A percentile compares a stretch with the other conserved stretches of the same genome.
phyloP scores from a whole-genome alignment of 495 filamentous ascomycete species.

The Hypoxylon lienhwacheense region DNA sequence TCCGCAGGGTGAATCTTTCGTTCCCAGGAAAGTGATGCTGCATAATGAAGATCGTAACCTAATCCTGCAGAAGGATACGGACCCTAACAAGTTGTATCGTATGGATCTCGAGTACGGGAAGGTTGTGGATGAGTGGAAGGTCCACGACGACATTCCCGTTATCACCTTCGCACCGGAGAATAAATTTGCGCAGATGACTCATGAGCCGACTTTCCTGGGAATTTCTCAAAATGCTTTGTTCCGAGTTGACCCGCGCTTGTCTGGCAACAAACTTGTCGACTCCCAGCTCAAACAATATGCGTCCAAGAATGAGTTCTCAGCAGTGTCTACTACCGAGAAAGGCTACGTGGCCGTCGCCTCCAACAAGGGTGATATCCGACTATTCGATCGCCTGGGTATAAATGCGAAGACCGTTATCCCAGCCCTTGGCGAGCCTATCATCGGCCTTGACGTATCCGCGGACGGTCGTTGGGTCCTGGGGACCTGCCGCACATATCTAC shows the following conservation, averaged over 20 bases:
- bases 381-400: conserved; percentile 95
- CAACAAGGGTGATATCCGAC: conserved; percentile 94
- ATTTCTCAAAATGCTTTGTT: conserved; percentile 89
- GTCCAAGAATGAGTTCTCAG: conserved; percentile 95
- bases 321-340: conserved; percentile 90
- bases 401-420: conserved; percentile 97
- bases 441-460: conserved; percentile 90
- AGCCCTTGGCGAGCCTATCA: conserved; percentile 91
- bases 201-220: conserved; percentile 91
- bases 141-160: conserved; percentile 96
- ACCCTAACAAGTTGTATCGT: conserved; percentile 91
- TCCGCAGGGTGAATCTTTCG: conserved; percentile 83
- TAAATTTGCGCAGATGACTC: conserved; percentile 98
- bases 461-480: conserved; percentile 95
- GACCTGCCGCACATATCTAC: conserved; percentile 91
- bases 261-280: conserved; percentile 91
- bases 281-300: conserved; percentile 90
- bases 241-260: conserved; percentile 87
- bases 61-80: conserved; percentile 81
- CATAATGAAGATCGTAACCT: conserved; percentile 90
- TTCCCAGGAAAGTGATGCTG: conserved; percentile 96
- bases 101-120: conserved; percentile 99
- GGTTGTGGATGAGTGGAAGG: conserved; percentile 99
- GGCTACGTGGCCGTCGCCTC: conserved; percentile 96
- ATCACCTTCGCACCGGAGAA: conserved; percentile 88